Evolutionary conservation across 306 rosid genomes (phyloP).

Genomic region (Hylodesmum podocarpum): DNA sequence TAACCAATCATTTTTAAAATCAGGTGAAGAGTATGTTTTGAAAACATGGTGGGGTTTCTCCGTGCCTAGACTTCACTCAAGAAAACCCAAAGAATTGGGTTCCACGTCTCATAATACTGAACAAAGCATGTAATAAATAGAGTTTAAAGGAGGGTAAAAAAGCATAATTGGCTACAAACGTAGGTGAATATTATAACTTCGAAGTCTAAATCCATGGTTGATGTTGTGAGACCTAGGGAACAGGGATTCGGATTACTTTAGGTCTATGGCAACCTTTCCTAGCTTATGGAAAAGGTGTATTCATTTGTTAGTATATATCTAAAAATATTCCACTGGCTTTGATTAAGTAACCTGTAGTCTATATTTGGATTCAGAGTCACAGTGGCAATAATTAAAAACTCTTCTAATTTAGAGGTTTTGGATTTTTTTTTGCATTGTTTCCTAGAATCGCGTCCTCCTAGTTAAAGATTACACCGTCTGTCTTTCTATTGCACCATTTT

Average conservation of each 20-base stretch:
- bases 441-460: slow-evolving; percentile 36
- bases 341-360: slow-evolving; percentile 33
- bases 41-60: no score
- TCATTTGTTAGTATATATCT: neutral
- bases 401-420: slow-evolving; percentile 34
- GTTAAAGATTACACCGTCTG: slow-evolving; percentile 32
- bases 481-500: slow-evolving; percentile 36
- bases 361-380: slow-evolving; percentile 29
- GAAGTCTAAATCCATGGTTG: neutral
- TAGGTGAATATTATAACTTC: neutral
- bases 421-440: slow-evolving; percentile 26
- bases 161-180: neutral
- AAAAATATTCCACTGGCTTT: slow-evolving; percentile 19
- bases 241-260: neutral
- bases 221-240: neutral
- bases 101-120: no score
- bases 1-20: no score
- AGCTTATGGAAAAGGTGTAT: slow-evolving; percentile 2
- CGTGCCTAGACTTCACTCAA: no score
- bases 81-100: no score
- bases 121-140: neutral
- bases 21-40: no score
- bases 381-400: slow-evolving; percentile 28
- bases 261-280: slow-evolving; percentile 17
- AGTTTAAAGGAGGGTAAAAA: neutral